Percentiles rank a stretch among this genome's conserved stretches.
Evolutionary conservation across 2,329 filamentous ascomycete genomes (phyloP).

Genomic region (Cordyceps militaris): DNA sequence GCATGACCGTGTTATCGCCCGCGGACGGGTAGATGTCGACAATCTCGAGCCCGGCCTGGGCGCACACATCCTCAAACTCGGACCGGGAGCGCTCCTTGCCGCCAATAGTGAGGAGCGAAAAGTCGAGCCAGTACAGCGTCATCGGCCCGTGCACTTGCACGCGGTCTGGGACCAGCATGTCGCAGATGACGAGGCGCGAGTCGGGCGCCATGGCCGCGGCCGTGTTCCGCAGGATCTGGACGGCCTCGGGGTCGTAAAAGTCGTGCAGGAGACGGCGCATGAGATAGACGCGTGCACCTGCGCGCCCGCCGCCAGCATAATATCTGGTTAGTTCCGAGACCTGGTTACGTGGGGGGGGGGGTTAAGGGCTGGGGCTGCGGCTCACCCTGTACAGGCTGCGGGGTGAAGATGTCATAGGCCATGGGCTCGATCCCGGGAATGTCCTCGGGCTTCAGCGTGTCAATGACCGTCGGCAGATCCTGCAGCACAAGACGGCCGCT

Average conservation of each 20-base stretch:
- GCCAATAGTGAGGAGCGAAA: conserved; percentile 20
- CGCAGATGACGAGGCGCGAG: conserved; percentile 25
- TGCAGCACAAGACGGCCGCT: not conserved
- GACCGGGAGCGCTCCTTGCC: conserved; percentile 18
- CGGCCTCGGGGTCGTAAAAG: conserved; percentile 20
- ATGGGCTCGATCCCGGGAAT: not conserved
- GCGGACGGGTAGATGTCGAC: not conserved
- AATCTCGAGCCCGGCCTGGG: not conserved
- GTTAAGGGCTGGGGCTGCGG: too few relatives aligned
- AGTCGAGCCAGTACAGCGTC: conserved; percentile 23
- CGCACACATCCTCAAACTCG: not conserved
- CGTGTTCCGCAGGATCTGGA: conserved; percentile 8
- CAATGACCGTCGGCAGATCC: not conserved
- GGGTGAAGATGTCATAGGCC: not conserved
- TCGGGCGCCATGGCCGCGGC: conserved; percentile 9
- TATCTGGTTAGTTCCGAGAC: too few relatives aligned
- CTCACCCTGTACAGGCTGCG: not conserved
- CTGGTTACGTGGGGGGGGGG: too few relatives aligned
- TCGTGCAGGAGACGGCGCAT: conserved; percentile 25
- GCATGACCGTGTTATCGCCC: not conserved
- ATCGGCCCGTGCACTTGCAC: conserved; percentile 14
- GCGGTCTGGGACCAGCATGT: conserved; percentile 25
- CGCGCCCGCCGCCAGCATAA: not conserved
- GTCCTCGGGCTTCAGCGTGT: not conserved
- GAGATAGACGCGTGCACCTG: conserved; percentile 24